phyloP scores from a whole-genome alignment of 2,329 filamentous ascomycete species.

The Ophiosphaerella korrae region DNA sequence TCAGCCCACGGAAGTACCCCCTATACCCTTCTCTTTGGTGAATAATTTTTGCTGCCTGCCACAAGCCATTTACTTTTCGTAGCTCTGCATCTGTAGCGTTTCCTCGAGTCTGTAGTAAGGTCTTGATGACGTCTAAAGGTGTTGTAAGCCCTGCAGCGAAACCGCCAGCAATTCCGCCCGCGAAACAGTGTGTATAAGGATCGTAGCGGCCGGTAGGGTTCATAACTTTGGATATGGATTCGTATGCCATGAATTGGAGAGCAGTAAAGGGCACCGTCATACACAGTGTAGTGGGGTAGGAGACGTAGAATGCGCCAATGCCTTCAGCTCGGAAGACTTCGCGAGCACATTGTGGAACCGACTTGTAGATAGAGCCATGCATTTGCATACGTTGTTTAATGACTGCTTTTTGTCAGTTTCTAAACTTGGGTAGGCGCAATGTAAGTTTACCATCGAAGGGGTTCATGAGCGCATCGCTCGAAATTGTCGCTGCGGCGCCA shows the following conservation, averaged over 20 bases:
- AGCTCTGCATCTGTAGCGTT: constrained; percentile 80
- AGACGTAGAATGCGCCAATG: constrained; percentile 92
- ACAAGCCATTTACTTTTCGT: constrained; percentile 80
- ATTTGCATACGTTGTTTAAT: constrained; percentile 99
- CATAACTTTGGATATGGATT: constrained; percentile 92
- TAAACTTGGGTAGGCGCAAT: neutral
- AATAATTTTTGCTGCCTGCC: constrained; percentile 79
- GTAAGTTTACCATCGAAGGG: constrained; percentile 84
- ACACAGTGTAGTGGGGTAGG: constrained; percentile 94
- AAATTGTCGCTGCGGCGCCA: constrained; percentile 92
- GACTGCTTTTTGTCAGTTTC: constrained; percentile 60
- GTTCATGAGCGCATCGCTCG: constrained; percentile 98
- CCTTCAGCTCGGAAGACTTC: constrained; percentile 89
- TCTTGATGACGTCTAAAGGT: constrained; percentile 98
- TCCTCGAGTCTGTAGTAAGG: constrained; percentile 90
- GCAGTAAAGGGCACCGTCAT: constrained; percentile 99
- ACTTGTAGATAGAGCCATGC: constrained; percentile 90
- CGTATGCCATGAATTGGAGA: constrained; percentile 96
- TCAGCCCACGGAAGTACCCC: constrained; percentile 92
- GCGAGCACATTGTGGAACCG: constrained; percentile 82
- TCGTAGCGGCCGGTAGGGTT: constrained; percentile 88
- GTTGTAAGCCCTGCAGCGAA: constrained; percentile 93
- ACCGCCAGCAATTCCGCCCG: constrained; percentile 89
- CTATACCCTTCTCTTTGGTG: constrained; percentile 80
- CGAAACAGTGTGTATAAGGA: constrained; percentile 89